phyloP scores from a whole-genome alignment of 139 green algal genomes.

The Coelastrella sp. region DNA sequence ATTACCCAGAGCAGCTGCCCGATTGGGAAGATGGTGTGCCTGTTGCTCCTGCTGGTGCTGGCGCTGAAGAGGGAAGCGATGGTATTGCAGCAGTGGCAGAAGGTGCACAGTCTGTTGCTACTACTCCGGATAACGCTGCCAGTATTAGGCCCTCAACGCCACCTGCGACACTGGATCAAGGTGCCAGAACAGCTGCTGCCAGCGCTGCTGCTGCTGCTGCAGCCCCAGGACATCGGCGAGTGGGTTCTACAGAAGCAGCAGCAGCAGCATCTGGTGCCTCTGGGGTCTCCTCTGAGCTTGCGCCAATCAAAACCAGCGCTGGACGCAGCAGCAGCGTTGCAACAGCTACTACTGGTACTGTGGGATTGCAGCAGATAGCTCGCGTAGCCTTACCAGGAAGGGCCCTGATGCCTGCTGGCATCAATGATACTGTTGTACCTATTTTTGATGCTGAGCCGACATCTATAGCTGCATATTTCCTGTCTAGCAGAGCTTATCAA shows the following conservation, averaged over 20 bases:
- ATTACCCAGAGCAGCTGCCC: slow-evolving; percentile 41
- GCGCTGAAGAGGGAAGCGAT: background rate
- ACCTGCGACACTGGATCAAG: slow-evolving; percentile 16
- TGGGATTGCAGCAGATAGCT: slow-evolving; percentile 1
- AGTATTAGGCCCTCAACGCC: background rate
- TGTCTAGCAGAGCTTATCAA: slow-evolving; percentile 76
- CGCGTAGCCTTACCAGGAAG: slow-evolving; percentile 67
- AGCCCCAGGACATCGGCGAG: background rate
- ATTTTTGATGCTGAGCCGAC: slow-evolving; percentile 85
- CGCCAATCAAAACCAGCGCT: background rate
- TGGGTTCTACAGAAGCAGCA: background rate
- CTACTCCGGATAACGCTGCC: no score
- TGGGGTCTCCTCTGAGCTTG: background rate
- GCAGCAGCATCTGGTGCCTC: background rate
- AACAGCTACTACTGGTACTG: background rate
- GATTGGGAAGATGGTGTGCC: slow-evolving; percentile 29
- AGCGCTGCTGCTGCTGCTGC: background rate
- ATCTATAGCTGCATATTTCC: slow-evolving; percentile 83
- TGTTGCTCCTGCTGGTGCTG: background rate
- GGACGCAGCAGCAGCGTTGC: slow-evolving; percentile 1
- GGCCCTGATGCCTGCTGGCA: slow-evolving; percentile 66
- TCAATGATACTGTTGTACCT: slow-evolving; percentile 67
- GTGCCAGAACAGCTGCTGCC: background rate
- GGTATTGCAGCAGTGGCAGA: background rate
- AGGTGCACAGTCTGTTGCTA: no score